Evolutionary conservation across 2,329 filamentous ascomycete genomes (phyloP).

Genomic region (Chrysosporium keratinophilum): DNA sequence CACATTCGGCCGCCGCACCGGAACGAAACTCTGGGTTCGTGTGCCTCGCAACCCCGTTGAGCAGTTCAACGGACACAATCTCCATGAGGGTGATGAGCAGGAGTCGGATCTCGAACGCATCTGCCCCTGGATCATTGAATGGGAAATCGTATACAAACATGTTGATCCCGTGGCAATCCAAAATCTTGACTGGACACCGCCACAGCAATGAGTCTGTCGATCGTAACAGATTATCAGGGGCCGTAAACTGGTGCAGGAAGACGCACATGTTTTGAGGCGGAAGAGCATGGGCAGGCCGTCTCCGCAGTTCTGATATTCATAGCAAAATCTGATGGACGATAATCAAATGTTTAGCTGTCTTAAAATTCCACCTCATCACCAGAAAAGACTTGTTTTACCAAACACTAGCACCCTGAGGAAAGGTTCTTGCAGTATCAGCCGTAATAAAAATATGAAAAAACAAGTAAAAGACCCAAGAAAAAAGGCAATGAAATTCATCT

Average conservation of each 20-base stretch:
- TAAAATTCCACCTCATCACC: too few relatives aligned
- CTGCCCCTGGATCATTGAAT: slow-evolving; percentile 25
- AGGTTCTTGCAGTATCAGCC: too few relatives aligned
- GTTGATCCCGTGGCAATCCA: slow-evolving; percentile 23
- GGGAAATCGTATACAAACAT: slow-evolving; percentile 34
- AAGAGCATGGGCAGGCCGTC: not conserved
- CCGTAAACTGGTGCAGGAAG: not conserved
- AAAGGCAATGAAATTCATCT: too few relatives aligned
- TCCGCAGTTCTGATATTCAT: too few relatives aligned
- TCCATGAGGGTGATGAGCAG: not conserved
- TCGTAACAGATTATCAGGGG: not conserved
- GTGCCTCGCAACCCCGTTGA: not conserved
- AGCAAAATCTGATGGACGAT: too few relatives aligned
- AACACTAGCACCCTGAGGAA: too few relatives aligned
- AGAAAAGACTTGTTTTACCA: too few relatives aligned
- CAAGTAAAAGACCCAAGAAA: too few relatives aligned
- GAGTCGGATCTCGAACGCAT: slow-evolving; percentile 26
- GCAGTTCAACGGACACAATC: not conserved
- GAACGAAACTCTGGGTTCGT: slow-evolving; percentile 6
- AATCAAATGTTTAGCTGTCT: too few relatives aligned
- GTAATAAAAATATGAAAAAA: too few relatives aligned
- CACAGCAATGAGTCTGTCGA: not conserved
- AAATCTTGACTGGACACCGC: slow-evolving; percentile 1
- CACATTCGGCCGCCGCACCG: slow-evolving; percentile 1
- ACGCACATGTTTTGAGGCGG: not conserved